Conservation (phyloP, 2,329 filamentous ascomycete species). For the Claviceps cyperi region DNA sequence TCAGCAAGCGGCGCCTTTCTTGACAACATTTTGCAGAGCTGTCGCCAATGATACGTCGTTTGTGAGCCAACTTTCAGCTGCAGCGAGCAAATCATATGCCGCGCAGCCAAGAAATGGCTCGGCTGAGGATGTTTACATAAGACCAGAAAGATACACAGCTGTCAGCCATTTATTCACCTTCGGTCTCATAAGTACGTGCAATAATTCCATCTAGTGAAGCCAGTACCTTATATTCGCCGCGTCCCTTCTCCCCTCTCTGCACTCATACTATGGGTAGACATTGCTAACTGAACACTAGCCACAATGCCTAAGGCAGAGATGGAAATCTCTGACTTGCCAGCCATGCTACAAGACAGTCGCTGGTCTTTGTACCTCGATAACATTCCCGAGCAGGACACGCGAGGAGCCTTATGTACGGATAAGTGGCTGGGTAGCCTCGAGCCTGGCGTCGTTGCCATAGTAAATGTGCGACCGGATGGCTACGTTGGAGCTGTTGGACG, state of each 20-base stretch:
- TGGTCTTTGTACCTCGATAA: slow-evolving; percentile 65
- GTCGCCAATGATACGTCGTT: slow-evolving; percentile 38
- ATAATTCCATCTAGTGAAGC: slow-evolving; percentile 7
- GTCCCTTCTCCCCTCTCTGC: neutral
- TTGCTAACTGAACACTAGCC: slow-evolving; percentile 20
- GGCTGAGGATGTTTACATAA: slow-evolving; percentile 49
- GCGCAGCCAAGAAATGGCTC: slow-evolving; percentile 41
- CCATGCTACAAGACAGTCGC: slow-evolving; percentile 45
- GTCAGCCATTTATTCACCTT: slow-evolving; percentile 58
- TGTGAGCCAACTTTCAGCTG: slow-evolving; percentile 43
- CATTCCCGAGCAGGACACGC: slow-evolving; percentile 39
- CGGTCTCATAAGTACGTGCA: slow-evolving; percentile 45
- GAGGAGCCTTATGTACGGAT: slow-evolving; percentile 40
- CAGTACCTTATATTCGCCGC: neutral
- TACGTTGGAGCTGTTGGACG: slow-evolving; percentile 53
- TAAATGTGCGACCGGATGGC: slow-evolving; percentile 58
- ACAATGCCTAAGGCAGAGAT: slow-evolving; percentile 47
- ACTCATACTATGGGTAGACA: neutral
- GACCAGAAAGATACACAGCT: slow-evolving; percentile 53
- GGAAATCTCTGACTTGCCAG: slow-evolving; percentile 51
- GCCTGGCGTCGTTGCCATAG: slow-evolving; percentile 43
- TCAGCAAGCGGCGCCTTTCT: slow-evolving; percentile 37
- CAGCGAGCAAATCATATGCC: slow-evolving; percentile 47
- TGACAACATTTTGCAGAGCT: slow-evolving; percentile 42
- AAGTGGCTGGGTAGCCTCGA: slow-evolving; percentile 53